Base-by-base conservation (phyloP, 805 yeast species). In the Saturnispora ahearnii region DNA sequence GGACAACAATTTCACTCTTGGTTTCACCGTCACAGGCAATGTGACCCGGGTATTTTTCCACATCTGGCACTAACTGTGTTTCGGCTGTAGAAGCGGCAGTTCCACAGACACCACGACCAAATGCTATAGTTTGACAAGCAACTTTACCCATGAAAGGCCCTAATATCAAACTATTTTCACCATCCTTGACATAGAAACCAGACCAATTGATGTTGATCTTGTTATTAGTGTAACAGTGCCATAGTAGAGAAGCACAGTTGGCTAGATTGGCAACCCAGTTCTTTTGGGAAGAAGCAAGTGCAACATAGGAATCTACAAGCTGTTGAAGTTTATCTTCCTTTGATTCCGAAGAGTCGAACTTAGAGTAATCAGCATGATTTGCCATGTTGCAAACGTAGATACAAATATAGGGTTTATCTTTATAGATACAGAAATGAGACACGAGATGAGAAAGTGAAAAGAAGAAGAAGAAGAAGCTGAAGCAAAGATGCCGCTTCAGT, bases 61-160 rank as follows among this genome's bases (percentile, higher is more conserved):
- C 98, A 62, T 91, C 78, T 1, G 74, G 72, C 10, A 91, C 96
- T 6, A 89, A 60, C 61, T 88, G 96, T 1, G 96, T 84, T 41
- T 63, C 48, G 49, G 66, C 65, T 0, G 70, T 55, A 0, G 61
- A 53, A 0, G 95, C 96, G 2, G 96, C 95, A 1, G 78, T 69
- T 5, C 99, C 98, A 68, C 98, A 93, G 0, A 91, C 98, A 12
- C 99, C 99, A 51, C 69, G 73, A 4, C 96, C 96, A 46, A 84
- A 69, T 50, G 69, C 61, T 51, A 91, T 93, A 28, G 69, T 68
- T 65, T 93, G 98, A 60, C 99, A 91, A 0, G 98, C 98, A 3
- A 91, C 97, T 64, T 88, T 88, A 4, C 99, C 99, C 65, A 87
- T 95, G 65, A 91, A 91, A 12, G 99, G 99, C 0, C 95, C 99